Base-by-base conservation (phyloP, 169 alveolate species). In the Sarcocystis neurona region DNA sequence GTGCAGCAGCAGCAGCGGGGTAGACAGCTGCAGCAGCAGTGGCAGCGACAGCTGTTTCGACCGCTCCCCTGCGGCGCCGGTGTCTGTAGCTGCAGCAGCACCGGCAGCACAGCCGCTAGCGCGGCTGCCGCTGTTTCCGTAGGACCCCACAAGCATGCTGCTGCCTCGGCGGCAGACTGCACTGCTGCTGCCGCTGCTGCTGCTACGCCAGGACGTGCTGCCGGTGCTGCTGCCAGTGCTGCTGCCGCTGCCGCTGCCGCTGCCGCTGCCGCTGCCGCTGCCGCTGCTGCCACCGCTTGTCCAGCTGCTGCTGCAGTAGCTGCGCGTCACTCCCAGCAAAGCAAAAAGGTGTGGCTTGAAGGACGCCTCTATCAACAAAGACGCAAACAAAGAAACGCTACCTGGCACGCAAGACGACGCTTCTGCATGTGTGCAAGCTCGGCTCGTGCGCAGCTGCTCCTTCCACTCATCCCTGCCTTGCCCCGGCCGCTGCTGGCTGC, bases 341-440 rank as follows among this genome's bases (percentile, higher is more conserved):
- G 75, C 2, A 43, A 63, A 63, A 18, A 63, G 75, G 43, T 63
- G 75, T 12, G 75, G 75, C 75, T 63, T 63, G 75, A 63, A 63
- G 6, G 75, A 37, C 27, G 75, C 75, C 39, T 37, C 75, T 0
- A 63, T 41, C 75, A 63, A 20, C 8, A 43, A 12, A 37, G 75
- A 63, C 0, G 32, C 75, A n/a, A 63, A 63, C 46, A 63, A 37
- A 63, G 75, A 37, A 6, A 63, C 46, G 0, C 46, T 30, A 5
- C 46, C 75, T 1, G 75, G 75, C 46, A 43, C 75, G 75, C 75
- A 63, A n/a, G 41, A 43, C 75, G 75, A 18, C 75, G 27, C 75
- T 20, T 15, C 60, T 6, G 6, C 60, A n/a, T n/a, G n/a, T n/a
- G n/a, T n/a, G n/a, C n/a, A n/a, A n/a, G n/a, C 27, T 48, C 60